These are phyloP conservation scores for Aspergillus sp. DNA, from an alignment of 2,329 filamentous ascomycete species.

Conservation along the genomic window DNA sequence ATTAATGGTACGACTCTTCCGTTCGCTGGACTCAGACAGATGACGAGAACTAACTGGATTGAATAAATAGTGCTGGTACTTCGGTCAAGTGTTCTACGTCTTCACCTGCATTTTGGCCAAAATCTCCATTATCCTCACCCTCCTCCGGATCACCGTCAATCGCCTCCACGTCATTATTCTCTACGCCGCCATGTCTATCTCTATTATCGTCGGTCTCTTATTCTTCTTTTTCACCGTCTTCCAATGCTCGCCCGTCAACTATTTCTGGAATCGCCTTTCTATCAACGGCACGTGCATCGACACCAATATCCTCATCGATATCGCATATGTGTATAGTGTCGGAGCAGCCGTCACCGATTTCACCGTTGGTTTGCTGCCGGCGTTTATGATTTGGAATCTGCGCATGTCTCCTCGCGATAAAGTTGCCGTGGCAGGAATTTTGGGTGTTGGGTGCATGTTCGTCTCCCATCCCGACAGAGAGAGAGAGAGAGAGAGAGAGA, in stretches of 20 bases:
- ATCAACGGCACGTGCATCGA: conserved; percentile 35
- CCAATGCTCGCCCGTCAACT: conserved; percentile 43
- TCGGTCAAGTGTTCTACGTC: conserved; percentile 46
- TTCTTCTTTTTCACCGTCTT: conserved; percentile 45
- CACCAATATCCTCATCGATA: conserved; percentile 40
- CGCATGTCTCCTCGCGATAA: conserved; percentile 48
- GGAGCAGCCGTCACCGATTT: conserved; percentile 42
- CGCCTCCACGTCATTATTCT: conserved; percentile 41
- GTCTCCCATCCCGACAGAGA: conserved; percentile 11
- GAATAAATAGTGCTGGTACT: conserved; percentile 35
- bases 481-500: too few relatives aligned
- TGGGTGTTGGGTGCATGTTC: conserved; percentile 47
- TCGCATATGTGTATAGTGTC: conserved; percentile 45
- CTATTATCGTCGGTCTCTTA: conserved; percentile 36
- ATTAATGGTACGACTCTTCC: conserved; percentile 14
- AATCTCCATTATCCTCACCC: conserved; percentile 44
- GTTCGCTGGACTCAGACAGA: neutral
- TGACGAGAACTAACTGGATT: neutral
- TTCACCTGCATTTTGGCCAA: conserved; percentile 40
- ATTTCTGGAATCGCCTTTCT: conserved; percentile 39
- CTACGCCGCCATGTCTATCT: conserved; percentile 35
- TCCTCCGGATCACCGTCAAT: conserved; percentile 42
- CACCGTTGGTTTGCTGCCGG: conserved; percentile 44
- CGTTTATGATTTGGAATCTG: conserved; percentile 47
- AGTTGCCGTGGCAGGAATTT: conserved; percentile 42